phyloP scores from a whole-genome alignment of 73 alveolate species.

The Paramecium octaurelia region DNA sequence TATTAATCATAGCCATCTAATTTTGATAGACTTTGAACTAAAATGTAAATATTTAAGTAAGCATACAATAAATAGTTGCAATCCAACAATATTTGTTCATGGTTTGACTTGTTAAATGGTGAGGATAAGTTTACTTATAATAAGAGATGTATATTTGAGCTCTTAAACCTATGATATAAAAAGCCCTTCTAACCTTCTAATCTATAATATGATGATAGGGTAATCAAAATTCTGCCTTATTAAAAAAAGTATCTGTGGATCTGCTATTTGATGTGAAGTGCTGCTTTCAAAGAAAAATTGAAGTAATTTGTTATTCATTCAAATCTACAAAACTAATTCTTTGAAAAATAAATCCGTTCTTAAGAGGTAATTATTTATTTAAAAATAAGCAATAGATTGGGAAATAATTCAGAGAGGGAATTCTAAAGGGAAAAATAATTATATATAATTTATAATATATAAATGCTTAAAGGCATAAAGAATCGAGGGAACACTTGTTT shows the following conservation, averaged over 20 bases:
- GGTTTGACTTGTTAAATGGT: conserved; percentile 89
- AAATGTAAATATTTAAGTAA: conserved; percentile 82
- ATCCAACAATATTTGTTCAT: conserved; percentile 93
- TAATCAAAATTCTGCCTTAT: too few species aligned
- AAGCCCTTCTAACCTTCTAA: too few species aligned
- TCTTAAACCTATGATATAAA: background rate
- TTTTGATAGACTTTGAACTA: conserved; percentile 55
- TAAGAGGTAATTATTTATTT: too few species aligned
- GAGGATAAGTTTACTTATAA: conserved; percentile 83
- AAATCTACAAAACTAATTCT: too few species aligned
- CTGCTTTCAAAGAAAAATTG: too few species aligned
- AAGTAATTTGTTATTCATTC: too few species aligned
- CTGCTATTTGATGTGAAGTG: too few species aligned
- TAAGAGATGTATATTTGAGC: conserved; percentile 81
- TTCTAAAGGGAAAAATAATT: background rate
- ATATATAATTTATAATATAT: background rate
- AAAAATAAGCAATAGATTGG: background rate
- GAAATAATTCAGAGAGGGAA: background rate
- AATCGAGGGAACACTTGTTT: conserved; percentile 15
- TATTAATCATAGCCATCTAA: background rate
- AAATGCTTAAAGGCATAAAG: background rate
- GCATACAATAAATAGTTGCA: conserved; percentile 80
- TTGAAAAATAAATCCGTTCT: too few species aligned
- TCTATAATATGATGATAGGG: too few species aligned
- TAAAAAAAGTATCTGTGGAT: too few species aligned